Evolutionary conservation across 495 filamentous ascomycete species (phyloP).

Genomic region (Aspergillus asperescens): DNA sequence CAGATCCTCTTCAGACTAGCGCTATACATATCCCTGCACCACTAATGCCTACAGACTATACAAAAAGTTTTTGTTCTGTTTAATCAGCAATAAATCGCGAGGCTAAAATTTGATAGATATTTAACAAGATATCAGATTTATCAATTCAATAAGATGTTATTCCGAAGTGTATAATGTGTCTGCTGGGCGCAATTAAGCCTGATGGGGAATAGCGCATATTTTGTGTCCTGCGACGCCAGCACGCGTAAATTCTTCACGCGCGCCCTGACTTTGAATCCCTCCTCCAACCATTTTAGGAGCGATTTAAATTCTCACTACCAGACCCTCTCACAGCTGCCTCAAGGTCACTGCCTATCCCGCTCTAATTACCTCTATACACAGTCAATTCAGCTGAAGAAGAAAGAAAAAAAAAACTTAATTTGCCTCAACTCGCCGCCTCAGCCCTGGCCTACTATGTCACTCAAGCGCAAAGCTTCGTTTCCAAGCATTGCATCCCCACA

Average conservation of each 20-base stretch:
- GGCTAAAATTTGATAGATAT: not conserved
- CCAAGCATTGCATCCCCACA: constrained; percentile 30
- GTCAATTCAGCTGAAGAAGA: not conserved
- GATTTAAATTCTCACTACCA: not conserved
- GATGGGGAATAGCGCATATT: constrained; percentile 20
- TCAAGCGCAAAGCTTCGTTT: constrained; percentile 50
- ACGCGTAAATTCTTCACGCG: constrained; percentile 6
- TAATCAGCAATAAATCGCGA: not conserved
- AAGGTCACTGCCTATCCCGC: not conserved
- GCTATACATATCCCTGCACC: constrained; percentile 1
- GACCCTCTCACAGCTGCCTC: not conserved
- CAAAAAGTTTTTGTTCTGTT: not conserved
- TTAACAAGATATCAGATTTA: too few species aligned
- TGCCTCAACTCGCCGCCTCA: not conserved
- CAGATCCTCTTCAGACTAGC: not conserved
- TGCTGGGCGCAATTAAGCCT: constrained; percentile 17
- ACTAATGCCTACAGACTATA: not conserved
- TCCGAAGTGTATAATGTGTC: not conserved
- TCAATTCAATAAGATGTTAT: not conserved
- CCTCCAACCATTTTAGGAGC: constrained; percentile 8
- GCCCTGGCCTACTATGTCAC: constrained; percentile 32
- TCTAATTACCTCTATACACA: not conserved
- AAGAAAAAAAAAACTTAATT: not conserved
- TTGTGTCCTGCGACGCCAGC: constrained; percentile 12
- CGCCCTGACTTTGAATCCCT: not conserved